A percentile compares a stretch with the other conserved stretches of the same genome.
phyloP scores from a whole-genome alignment of 805 yeast genomes.

The Candida maris region DNA sequence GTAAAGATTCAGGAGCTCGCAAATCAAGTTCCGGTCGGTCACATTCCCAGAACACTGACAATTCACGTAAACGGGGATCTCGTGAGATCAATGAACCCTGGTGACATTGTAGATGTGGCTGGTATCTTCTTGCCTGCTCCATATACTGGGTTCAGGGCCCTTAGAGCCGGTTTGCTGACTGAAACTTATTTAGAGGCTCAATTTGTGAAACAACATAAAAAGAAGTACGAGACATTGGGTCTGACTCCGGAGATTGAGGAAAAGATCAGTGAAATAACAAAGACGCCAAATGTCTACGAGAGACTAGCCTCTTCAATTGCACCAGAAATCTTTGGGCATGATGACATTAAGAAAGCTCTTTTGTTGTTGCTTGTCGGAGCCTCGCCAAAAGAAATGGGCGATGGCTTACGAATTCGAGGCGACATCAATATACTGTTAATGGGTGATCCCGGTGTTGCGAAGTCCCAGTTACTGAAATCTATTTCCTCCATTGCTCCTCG shows the following conservation, averaged over 20 bases:
- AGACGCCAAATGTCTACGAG: constrained; percentile 70
- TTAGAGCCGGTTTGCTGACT: constrained; percentile 88
- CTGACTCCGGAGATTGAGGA: constrained; percentile 53
- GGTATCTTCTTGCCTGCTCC: constrained; percentile 94
- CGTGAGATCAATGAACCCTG: constrained; percentile 85
- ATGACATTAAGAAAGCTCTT: constrained; percentile 89
- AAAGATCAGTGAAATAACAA: constrained; percentile 52
- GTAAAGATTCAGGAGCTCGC: constrained; percentile 92
- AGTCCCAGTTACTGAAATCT: constrained; percentile 89
- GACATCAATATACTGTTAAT: constrained; percentile 92
- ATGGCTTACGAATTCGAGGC: constrained; percentile 96
- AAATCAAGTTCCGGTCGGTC: constrained; percentile 96
- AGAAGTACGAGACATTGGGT: constrained; percentile 68
- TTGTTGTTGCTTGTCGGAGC: constrained; percentile 87
- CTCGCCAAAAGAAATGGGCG: constrained; percentile 90
- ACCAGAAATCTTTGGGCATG: constrained; percentile 94
- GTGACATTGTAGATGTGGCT: constrained; percentile 89
- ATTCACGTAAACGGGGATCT: constrained; percentile 90
- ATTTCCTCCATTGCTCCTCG: constrained; percentile 92
- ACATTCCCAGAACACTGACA: constrained; percentile 84
- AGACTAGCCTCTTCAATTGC: constrained; percentile 86
- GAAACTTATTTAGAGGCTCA: constrained; percentile 93
- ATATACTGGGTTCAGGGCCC: constrained; percentile 90
- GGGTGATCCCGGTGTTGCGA: constrained; percentile 99
- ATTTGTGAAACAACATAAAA: constrained; percentile 79